Base-by-base conservation (phyloP, 2,329 filamentous ascomycete genomes). In the Chrysosphaeria jannelii region DNA sequence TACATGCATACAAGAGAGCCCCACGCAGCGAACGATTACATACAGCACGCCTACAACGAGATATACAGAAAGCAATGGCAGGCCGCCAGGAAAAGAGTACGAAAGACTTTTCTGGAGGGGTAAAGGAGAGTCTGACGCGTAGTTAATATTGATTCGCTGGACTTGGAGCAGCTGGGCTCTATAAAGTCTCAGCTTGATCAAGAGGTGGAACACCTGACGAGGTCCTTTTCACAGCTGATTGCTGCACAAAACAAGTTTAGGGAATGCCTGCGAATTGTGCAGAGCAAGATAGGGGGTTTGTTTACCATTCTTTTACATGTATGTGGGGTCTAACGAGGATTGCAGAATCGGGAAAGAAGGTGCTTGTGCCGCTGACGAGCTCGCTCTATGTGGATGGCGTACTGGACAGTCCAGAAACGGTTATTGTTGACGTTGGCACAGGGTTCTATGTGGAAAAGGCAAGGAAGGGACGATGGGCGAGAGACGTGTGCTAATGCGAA, bases 141-240 rank as follows among this genome's bases (percentile, higher is more conserved):
- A n/a, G n/a, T n/a, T n/a, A n/a, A n/a, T n/a, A n/a, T n/a, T n/a
- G 63, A 68, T 36, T 64, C 59, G 29, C 68, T 97, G 37, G 71
- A 69, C 35, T 55, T 68, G 13, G 72, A 75, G 33, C 81, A 91
- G 47, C 70, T 97, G 34, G 68, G 64, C 34, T 65, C 76, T 36
- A 68, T 97, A 34, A 91, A 97, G 54, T 78, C 85, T 44, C 81
- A 91, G 44, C 68, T 97, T 33, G 81, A 90, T 43, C 69, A 85
- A 38, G 85, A 97, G 47, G 68, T 97, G 33, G 76, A 90, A 42
- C 81, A 93, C 50, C 62, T 97, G 33, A 88, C 76, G 3, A 60
- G 53, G 27, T 93, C 85, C 7, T 90, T 89, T 49, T 57, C 70
- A 23, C 85, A 89, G 42, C 63, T 97, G 2, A 74, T 79, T 32